Evolutionary conservation across 1,284 basidiomycete species (phyloP), one percentile per base, ranked within the genome.

Genomic region (Fomitopsis schrenkii): DNA sequence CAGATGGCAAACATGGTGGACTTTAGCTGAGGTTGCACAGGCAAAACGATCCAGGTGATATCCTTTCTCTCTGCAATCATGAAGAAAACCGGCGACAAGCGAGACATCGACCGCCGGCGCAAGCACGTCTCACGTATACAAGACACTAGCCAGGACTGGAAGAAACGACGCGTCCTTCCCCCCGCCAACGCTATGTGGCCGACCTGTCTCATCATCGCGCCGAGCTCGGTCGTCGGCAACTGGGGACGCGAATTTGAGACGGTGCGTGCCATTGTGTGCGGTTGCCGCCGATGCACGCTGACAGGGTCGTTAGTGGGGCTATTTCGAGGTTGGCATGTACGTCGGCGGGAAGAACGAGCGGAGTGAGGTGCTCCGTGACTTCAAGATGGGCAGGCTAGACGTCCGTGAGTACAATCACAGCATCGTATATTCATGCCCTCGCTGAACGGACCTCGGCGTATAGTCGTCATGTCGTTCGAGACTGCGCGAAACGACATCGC

Each of bases 21-120:
- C 12, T 3, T 15, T 15, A 8, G 38, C 6, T 38, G 1, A 54
- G 17, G 8, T 38, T 26, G 2, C 57, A 36, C 41, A 70, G 92
- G 92, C 2, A 94, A 93, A 80, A 93, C 91, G 0, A 91, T 94
- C n/a, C 94, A 95, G 73, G 86, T 95, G 28, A 93, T 95, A 42
- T 83, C 90, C 0, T 94, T 95, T 68, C 79, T 95, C 2, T 87
- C 90, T 0, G 93, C 94, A 0, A 89, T 95, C 64, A 94, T 95
- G 92, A 75, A 78, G 63, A 95, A 95, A 74, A 73, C 78, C 1
- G 92, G 92, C 1, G 75, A 83, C 45, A 73, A 70, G n/a, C 77
- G 78, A 10, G 92, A 95, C 69, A 70, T 79, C 17, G 72, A 83
- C 50, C 83, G 92, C 26, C 81, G 91, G 26, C 79, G 79, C 52